Base-by-base conservation (phyloP, 2,329 filamentous ascomycete species). In the Pseudocercospora vitis region DNA sequence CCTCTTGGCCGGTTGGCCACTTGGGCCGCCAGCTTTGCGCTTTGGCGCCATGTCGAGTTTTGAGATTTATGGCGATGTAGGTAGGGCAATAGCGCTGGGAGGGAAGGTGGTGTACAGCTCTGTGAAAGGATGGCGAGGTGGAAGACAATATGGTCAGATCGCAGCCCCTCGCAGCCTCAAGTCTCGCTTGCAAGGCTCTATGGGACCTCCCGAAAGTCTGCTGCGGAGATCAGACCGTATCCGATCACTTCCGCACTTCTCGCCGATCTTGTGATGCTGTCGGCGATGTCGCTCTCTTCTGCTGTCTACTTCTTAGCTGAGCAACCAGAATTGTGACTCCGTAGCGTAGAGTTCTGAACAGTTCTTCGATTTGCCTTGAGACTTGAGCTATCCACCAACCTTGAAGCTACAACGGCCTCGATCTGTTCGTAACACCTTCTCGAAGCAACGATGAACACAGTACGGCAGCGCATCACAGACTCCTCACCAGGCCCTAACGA, bases 11-110 rank as follows among this genome's bases (percentile, higher is more conserved):
- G 68, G 56, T n/a, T 68, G 62, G 18, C 63, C 67, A 32, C 51
- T 57, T 11, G 58, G 60, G 54, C 70, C 72, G 57, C 65, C 67
- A 56, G 68, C 70, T 61, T 73, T 73, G 31, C 70, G 66, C 56
- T 73, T 73, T 16, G 68, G 64, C 39, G 70, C 60, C 70, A 73
- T 73, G 19, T 14, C 33, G 21, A 33, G 23, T n/a, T 16, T n/a
- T 19, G 46, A 24, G 9, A 12, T 2, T 19, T 26, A 16, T 21
- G 16, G n/a, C 18, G 44, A 32, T 29, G 23, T n/a, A n/a, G n/a
- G n/a, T n/a, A n/a, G n/a, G n/a, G 18, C 33, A 44, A n/a, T 9
- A 11, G 23, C 7, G n/a, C n/a, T n/a, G n/a, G n/a, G n/a, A n/a
- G n/a, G n/a, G n/a, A n/a, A n/a, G n/a, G n/a, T n/a, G n/a, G n/a